Evolutionary conservation across 169 alveolate genomes (phyloP), one percentile per base, ranked within the genome.

Genomic region (Plasmodium sp.): DNA sequence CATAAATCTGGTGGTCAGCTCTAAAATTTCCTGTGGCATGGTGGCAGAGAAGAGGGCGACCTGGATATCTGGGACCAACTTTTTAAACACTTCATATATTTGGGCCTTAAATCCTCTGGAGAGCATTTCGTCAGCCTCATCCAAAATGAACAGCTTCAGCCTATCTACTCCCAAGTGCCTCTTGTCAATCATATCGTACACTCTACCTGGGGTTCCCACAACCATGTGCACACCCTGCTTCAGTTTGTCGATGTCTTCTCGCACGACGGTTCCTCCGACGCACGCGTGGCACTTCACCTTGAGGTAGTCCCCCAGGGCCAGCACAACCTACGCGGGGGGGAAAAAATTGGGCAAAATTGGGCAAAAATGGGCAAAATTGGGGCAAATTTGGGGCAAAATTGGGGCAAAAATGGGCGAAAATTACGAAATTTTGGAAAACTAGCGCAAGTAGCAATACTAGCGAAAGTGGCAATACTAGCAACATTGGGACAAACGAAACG

Each of bases 81-180:
- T 98, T 74, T 99, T 97, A 96, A 98, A 99, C 74, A 99, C 98
- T 94, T 99, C 99, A 96, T 99, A 99, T 94, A 97, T 96, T 98
- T 98, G 99, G 62, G 97, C 99, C 97, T 99, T 99, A 97, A 99
- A 99, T 34, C 99, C 99, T 92, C 98, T 96, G 82, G 98, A 98
- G 43, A 99, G 96, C 99, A 99, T 98, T 97, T 99, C 99, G 93
- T 99, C 99, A 18, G 99, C 99, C 93, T 99, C 99, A 84, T 99
- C 99, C 45, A 99, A 96, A 16, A 99, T 97, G 90, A 99, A 96
- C 98, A 99, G 98, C 97, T 98, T 99, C 81, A 99, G 94, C 95
- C 98, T 96, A 77, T 99, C 96, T 27, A 99, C 99, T 92, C 97
- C 97, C 91, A 99, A 97, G 94, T 98, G 99, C 54, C 99, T 97